Evolutionary conservation across 805 yeast species (phyloP).

Genomic region (Martiniozyma abietophila): DNA sequence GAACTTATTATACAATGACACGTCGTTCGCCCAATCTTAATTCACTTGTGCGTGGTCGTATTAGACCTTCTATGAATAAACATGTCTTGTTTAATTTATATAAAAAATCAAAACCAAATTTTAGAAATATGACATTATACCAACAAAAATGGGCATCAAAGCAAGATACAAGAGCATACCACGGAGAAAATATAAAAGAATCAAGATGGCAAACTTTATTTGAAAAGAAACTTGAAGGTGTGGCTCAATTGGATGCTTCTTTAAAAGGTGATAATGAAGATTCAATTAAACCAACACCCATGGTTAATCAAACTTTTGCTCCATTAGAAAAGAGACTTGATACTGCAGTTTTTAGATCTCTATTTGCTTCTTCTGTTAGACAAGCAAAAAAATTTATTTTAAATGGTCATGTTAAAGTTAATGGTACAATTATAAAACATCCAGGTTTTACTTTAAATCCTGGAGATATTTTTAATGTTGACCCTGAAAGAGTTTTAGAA

Average conservation of each 20-base stretch:
- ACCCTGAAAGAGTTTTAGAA: slow-evolving; percentile 73
- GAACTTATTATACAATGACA: too few species aligned
- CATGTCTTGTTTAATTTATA: slow-evolving; percentile 81
- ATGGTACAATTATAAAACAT: slow-evolving; percentile 68
- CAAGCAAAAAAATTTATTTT: slow-evolving; percentile 87
- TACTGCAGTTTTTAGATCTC: slow-evolving; percentile 79
- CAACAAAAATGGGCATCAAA: slow-evolving; percentile 92
- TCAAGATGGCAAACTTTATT: slow-evolving; percentile 68
- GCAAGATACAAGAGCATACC: slow-evolving; percentile 87
- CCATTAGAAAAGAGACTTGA: slow-evolving; percentile 83
- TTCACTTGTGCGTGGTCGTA: slow-evolving; percentile 31
- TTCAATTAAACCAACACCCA: slow-evolving; percentile 58
- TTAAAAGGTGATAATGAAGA: slow-evolving; percentile 48
- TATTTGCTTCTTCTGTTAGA: slow-evolving; percentile 89
- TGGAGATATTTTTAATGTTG: slow-evolving; percentile 82
- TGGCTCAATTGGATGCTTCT: slow-evolving; percentile 81
- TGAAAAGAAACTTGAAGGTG: slow-evolving; percentile 65
- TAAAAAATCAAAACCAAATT: slow-evolving; percentile 52
- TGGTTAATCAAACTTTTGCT: slow-evolving; percentile 81
- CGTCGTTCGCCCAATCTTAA: slow-evolving; percentile 22
- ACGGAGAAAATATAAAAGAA: slow-evolving; percentile 90
- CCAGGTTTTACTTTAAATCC: slow-evolving; percentile 71
- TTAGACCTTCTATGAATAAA: slow-evolving; percentile 89
- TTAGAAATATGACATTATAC: slow-evolving; percentile 59
- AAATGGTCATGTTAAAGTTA: slow-evolving; percentile 75